phyloP scores from a whole-genome alignment of 73 alveolate genomes.

The Stentor roeselii region DNA sequence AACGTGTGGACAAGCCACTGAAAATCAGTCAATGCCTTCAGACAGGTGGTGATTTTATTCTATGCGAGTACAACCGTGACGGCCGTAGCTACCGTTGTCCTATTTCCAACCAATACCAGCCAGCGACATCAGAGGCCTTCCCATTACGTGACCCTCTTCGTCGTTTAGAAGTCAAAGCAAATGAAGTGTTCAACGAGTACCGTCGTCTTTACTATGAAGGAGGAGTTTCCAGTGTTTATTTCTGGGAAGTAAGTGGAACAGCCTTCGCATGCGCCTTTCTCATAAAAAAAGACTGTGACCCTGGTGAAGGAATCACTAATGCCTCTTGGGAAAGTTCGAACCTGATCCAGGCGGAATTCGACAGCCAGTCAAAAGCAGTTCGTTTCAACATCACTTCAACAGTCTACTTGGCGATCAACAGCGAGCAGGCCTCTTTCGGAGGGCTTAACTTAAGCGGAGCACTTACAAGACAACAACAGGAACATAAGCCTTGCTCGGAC shows the following conservation, averaged over 20 bases:
- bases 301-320: conserved; percentile 49
- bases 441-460: conserved; percentile 14
- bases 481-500: not conserved
- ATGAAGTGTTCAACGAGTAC: conserved; percentile 67
- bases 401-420: conserved; percentile 47
- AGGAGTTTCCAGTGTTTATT: conserved; percentile 71
- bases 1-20: conserved; percentile 59
- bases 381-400: conserved; percentile 62
- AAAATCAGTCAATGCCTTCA: conserved; percentile 28
- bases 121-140: conserved; percentile 49
- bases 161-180: conserved; percentile 69
- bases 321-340: conserved; percentile 66
- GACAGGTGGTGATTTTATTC: conserved; percentile 51
- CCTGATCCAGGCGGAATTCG: conserved; percentile 34
- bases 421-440: conserved; percentile 9
- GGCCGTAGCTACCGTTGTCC: conserved; percentile 83
- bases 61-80: conserved; percentile 77
- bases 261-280: conserved; percentile 80
- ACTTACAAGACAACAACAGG: conserved; percentile 14
- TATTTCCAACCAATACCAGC: conserved; percentile 74
- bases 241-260: conserved; percentile 57
- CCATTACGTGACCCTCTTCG: conserved; percentile 59
- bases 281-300: conserved; percentile 55
- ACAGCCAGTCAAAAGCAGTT: conserved; percentile 39
- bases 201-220: conserved; percentile 67